Evolutionary conservation across 1,284 basidiomycete species (phyloP).

Genomic region (Sphaerobolus stellatus): DNA sequence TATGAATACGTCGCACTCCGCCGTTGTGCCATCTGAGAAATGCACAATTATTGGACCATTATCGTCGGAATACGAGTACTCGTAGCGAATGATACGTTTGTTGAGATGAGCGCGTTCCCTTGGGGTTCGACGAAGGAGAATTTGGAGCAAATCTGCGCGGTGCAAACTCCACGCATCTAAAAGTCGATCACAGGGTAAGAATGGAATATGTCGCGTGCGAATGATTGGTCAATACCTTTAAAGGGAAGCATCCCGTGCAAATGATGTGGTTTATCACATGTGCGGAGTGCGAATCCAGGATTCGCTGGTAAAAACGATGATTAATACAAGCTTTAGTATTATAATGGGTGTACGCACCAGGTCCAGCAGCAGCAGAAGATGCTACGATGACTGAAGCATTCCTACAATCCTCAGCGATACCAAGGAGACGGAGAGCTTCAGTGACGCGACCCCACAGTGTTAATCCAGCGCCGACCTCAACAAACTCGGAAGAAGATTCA

Average conservation of each 20-base stretch:
- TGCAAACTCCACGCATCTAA: constrained; percentile 11
- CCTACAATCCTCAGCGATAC: neutral
- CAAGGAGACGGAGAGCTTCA: neutral
- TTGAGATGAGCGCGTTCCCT: neutral
- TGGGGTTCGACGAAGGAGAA: constrained; percentile 1
- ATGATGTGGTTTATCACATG: neutral
- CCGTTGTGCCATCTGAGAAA: constrained; percentile 40
- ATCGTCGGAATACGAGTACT: neutral
- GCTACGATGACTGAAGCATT: constrained; percentile 1
- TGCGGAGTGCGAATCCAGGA: neutral
- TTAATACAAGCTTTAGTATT: neutral
- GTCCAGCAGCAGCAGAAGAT: neutral
- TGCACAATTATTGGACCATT: constrained; percentile 19
- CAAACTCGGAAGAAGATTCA: constrained; percentile 6
- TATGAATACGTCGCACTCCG: constrained; percentile 45
- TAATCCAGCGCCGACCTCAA: constrained; percentile 10
- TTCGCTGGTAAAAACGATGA: neutral
- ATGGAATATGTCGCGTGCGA: neutral
- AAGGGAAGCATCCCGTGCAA: neutral
- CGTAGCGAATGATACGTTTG: neutral
- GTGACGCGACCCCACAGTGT: constrained; percentile 6
- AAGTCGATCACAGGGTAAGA: neutral
- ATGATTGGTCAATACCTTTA: neutral
- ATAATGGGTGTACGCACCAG: neutral
- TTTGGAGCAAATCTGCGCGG: constrained; percentile 5